Conservation (phyloP, 805 yeast species). For the Starmerella etchellsii region DNA sequence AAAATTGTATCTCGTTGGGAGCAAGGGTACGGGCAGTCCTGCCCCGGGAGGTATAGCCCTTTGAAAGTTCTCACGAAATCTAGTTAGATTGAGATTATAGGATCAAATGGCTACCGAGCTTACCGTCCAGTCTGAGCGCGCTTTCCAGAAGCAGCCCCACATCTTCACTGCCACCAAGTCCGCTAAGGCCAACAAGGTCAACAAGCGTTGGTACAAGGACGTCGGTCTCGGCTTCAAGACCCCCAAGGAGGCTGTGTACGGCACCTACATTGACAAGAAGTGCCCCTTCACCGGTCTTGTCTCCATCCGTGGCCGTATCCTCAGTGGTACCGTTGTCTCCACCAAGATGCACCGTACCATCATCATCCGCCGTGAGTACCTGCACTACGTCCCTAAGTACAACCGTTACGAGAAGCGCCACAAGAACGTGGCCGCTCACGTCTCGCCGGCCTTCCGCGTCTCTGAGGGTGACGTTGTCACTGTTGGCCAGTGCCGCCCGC, state of each 20-base stretch:
- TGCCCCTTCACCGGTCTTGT: conserved; percentile 97
- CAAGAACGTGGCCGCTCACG: conserved; percentile 99
- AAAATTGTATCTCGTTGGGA: not conserved
- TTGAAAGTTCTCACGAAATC: conserved; percentile 15
- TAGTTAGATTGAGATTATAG: conserved; percentile 15
- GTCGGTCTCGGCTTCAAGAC: conserved; percentile 99
- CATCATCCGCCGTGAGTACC: conserved; percentile 99
- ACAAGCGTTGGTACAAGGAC: conserved; percentile 99
- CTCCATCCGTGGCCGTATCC: conserved; percentile 98
- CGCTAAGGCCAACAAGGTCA: conserved; percentile 86
- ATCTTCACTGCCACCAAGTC: conserved; percentile 99
- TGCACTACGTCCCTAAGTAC: conserved; percentile 99
- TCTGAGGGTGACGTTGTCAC: conserved; percentile 97
- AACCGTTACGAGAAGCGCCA: conserved; percentile 99
- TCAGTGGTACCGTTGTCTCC: conserved; percentile 98
- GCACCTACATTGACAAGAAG: conserved; percentile 98
- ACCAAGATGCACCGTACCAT: conserved; percentile 99
- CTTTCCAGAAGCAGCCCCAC: conserved; percentile 99
- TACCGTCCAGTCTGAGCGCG: conserved; percentile 99
- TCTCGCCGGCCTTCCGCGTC: conserved; percentile 99
- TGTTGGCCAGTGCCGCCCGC: conserved; percentile 99
- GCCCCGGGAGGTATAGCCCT: not conserved
- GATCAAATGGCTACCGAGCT: conserved; percentile 89
- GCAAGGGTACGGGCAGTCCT: conserved; percentile 10
- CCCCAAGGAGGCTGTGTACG: conserved; percentile 97